Evolutionary conservation across 352 stramenopile genomes (phyloP).

Genomic region (Thalassiosira hispida): DNA sequence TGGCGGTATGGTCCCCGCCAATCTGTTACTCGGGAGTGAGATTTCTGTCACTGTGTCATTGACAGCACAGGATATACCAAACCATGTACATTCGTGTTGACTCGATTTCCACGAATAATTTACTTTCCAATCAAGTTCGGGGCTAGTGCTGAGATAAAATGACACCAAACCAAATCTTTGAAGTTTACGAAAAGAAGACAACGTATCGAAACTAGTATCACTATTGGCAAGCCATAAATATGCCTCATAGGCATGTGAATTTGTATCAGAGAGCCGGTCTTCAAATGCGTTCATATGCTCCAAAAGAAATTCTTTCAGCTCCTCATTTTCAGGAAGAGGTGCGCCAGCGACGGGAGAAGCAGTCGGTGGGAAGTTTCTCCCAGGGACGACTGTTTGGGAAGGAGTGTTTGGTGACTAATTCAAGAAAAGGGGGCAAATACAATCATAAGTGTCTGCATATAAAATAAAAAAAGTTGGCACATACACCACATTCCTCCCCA

Average conservation of each 20-base stretch:
- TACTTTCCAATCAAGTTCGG: conserved; percentile 47
- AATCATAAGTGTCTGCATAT: no score
- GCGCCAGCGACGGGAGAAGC: conserved; percentile 1
- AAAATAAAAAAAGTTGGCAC: no score
- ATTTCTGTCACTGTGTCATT: conserved; percentile 49
- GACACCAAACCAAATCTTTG: conserved; percentile 49
- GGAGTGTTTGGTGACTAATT: neutral
- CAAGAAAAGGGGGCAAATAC: no score
- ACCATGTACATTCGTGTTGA: conserved; percentile 52
- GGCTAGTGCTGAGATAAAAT: conserved; percentile 47
- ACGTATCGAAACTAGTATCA: conserved; percentile 8
- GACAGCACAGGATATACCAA: conserved; percentile 44
- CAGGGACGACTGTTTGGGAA: neutral
- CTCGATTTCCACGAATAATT: conserved; percentile 39
- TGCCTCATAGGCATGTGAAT: conserved; percentile 40
- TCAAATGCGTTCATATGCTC: conserved; percentile 42
- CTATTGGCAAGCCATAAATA: conserved; percentile 50
- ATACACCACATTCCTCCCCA: no score
- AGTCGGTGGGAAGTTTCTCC: conserved; percentile 1
- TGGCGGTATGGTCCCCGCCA: conserved; percentile 49
- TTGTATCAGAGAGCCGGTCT: conserved; percentile 24
- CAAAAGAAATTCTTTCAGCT: conserved; percentile 33
- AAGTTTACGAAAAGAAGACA: conserved; percentile 41
- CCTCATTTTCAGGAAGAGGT: conserved; percentile 29
- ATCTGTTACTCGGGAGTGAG: conserved; percentile 45